These are phyloP conservation scores for Athelia psychrophila DNA, from an alignment of 1,284 basidiomycete genomes.

Conservation along the genomic window DNA sequence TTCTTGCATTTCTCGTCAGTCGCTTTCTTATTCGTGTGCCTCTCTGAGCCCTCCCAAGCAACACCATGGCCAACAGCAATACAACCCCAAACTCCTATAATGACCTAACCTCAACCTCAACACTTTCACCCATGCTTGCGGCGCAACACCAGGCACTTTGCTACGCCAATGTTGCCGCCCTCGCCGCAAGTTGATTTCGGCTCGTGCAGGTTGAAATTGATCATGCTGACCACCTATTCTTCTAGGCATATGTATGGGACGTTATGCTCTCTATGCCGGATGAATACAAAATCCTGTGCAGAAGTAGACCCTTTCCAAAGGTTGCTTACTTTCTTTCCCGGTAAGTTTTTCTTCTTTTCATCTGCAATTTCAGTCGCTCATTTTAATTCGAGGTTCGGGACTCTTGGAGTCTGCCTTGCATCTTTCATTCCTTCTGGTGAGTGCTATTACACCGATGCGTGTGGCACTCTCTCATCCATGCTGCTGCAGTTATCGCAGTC, in stretches of 20 bases:
- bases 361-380: neutral
- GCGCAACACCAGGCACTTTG: neutral
- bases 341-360: neutral
- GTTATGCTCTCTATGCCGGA: neutral
- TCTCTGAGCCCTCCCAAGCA: no score
- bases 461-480: neutral
- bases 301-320: neutral
- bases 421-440: neutral
- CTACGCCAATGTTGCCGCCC: neutral
- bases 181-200: neutral
- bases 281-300: neutral
- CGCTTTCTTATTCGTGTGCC: no score
- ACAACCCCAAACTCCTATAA: no score
- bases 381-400: neutral
- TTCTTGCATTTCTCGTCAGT: no score
- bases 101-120: no score
- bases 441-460: neutral
- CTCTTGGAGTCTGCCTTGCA: neutral
- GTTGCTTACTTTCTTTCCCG: neutral
- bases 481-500: neutral
- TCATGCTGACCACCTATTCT: neutral
- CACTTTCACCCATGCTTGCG: no score
- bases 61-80: no score
- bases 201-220: neutral
- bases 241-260: neutral